These are phyloP conservation scores for Tolypocladium tropicale DNA, from an alignment of 2,329 filamentous ascomycete genomes.

Conservation along the genomic window DNA sequence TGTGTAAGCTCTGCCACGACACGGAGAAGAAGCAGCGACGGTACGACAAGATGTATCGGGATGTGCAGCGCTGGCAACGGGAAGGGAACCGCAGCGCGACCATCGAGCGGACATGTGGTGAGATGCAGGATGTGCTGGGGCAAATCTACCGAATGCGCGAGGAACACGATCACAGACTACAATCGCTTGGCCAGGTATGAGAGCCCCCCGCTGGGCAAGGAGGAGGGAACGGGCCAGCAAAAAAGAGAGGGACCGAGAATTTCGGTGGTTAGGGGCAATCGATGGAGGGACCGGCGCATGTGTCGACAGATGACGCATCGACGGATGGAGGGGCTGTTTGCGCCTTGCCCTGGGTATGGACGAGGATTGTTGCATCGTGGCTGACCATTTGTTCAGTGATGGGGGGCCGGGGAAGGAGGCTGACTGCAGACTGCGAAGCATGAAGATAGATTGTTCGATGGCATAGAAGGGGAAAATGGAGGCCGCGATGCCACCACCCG, in stretches of 20 bases:
- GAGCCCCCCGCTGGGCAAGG: background rate
- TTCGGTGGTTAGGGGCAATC: too few relatives aligned
- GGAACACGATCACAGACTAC: conserved; percentile 25
- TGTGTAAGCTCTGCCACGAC: conserved; percentile 81
- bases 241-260: conserved; percentile 3
- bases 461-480: background rate
- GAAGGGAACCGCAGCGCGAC: conserved; percentile 67
- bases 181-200: conserved; percentile 22
- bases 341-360: background rate
- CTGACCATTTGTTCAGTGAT: conserved; percentile 7
- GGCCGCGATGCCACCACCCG: background rate
- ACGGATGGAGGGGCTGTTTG: background rate
- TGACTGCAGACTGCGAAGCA: conserved; percentile 3
- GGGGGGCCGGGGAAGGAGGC: conserved; percentile 6
- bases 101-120: conserved; percentile 59
- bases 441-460: background rate
- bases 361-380: conserved; percentile 4
- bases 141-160: conserved; percentile 44
- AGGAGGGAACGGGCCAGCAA: background rate
- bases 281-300: background rate
- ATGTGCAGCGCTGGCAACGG: conserved; percentile 65
- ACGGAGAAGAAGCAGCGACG: conserved; percentile 77
- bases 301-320: background rate
- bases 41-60: conserved; percentile 61
- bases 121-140: conserved; percentile 54